A percentile compares a stretch with the other conserved stretches of the same genome.
Evolutionary conservation across 1,284 basidiomycete genomes (phyloP).

Genomic region (Trichosporon inkin): DNA sequence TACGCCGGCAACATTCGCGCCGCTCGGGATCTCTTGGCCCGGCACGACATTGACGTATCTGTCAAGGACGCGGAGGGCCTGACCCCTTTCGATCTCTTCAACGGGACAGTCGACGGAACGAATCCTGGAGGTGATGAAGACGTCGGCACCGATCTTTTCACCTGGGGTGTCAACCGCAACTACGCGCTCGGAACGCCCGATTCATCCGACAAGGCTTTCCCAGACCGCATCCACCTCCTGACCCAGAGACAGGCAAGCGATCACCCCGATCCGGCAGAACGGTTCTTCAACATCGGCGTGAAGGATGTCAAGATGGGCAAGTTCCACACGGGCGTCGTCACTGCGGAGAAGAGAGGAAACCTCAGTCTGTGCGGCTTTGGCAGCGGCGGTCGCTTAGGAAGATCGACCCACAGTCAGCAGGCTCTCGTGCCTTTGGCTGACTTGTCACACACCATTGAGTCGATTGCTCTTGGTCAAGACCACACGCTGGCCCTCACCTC

Average conservation of each 20-base stretch:
- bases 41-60: constrained; percentile 66
- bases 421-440: constrained; percentile 61
- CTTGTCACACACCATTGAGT: constrained; percentile 57
- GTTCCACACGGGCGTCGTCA: constrained; percentile 75
- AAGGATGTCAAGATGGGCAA: constrained; percentile 71
- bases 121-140: constrained; percentile 49
- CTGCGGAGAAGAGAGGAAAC: constrained; percentile 68
- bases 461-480: constrained; percentile 84
- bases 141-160: constrained; percentile 63
- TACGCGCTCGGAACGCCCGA: constrained; percentile 79
- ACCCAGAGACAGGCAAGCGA: constrained; percentile 52
- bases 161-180: constrained; percentile 89
- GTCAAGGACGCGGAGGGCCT: constrained; percentile 87
- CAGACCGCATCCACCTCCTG: constrained; percentile 66
- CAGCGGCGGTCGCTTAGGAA: constrained; percentile 76
- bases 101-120: constrained; percentile 75
- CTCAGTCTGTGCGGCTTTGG: constrained; percentile 81
- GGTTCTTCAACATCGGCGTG: constrained; percentile 57
- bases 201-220: constrained; percentile 69
- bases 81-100: constrained; percentile 90
- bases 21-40: constrained; percentile 71
- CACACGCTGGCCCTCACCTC: constrained; percentile 83
- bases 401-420: constrained; percentile 74
- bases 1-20: constrained; percentile 80
- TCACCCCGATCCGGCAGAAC: constrained; percentile 40